A percentile compares a stretch with the other conserved stretches of the same genome.
Evolutionary conservation across 73 alveolate genomes (phyloP).

Genomic region (Paramecium sonneborni): DNA sequence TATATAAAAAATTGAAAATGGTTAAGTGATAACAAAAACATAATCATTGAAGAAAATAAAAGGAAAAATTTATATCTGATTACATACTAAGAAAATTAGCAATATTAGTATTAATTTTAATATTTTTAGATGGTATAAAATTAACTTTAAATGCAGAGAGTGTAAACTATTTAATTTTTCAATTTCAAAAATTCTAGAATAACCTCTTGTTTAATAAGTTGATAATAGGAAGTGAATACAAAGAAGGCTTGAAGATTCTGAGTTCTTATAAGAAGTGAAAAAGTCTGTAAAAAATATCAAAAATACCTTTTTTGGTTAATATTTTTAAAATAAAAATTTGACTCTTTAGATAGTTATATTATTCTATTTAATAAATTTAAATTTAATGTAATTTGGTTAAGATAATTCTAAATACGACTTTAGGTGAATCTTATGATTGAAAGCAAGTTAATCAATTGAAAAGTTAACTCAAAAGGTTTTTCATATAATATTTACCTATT

Average conservation of each 20-base stretch:
- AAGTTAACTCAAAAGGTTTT: conserved; percentile 66
- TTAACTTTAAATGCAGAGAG: conserved; percentile 64
- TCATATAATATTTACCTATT: conserved; percentile 68
- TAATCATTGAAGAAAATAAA: conserved; percentile 30
- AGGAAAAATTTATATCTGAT: conserved; percentile 68
- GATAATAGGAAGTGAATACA: conserved; percentile 68
- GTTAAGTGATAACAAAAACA: conserved; percentile 23
- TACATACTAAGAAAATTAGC: conserved; percentile 68
- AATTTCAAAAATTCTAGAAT: conserved; percentile 63
- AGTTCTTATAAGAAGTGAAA: conserved; percentile 55
- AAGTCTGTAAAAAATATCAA: conserved; percentile 64
- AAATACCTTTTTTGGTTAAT: conserved; percentile 66
- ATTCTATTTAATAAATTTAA: conserved; percentile 41
- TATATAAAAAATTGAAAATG: conserved; percentile 31
- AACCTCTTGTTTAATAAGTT: conserved; percentile 47
- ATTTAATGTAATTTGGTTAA: conserved; percentile 58
- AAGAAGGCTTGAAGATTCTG: conserved; percentile 66
- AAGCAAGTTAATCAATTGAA: conserved; percentile 59
- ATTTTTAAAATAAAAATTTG: conserved; percentile 56
- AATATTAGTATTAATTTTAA: conserved; percentile 54
- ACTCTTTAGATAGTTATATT: conserved; percentile 63
- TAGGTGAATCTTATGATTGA: conserved; percentile 57
- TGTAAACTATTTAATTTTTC: conserved; percentile 64
- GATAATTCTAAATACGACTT: conserved; percentile 71
- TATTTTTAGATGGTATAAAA: conserved; percentile 53